Evolutionary conservation across 371 early-diverging fungal genomes (phyloP).

Genomic region (Circinella minor): DNA sequence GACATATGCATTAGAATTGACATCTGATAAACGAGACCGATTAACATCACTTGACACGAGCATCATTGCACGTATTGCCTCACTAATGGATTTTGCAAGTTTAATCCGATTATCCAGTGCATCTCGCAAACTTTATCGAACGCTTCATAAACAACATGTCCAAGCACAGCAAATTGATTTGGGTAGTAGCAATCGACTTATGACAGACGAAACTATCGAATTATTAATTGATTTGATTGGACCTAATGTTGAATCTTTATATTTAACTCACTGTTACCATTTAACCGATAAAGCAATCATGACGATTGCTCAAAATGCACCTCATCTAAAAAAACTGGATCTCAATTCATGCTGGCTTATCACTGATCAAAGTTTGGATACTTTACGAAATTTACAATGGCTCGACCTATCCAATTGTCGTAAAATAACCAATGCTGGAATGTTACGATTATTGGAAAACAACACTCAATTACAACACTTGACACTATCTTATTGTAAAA

Average conservation of each 20-base stretch:
- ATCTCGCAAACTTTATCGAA: conserved; percentile 13
- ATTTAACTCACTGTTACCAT: conserved; percentile 51
- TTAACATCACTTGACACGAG: conserved; percentile 20
- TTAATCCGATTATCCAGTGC: conserved; percentile 25
- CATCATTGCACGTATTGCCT: conserved; percentile 25
- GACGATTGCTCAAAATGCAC: conserved; percentile 33
- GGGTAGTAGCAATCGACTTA: conserved; percentile 40
- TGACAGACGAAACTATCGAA: conserved; percentile 40
- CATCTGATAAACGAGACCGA: conserved; percentile 6
- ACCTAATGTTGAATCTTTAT: conserved; percentile 26
- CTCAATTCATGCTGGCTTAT: conserved; percentile 81
- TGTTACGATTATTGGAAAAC: conserved; percentile 51
- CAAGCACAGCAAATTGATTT: conserved; percentile 39
- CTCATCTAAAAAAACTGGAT: conserved; percentile 56
- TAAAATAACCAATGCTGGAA: conserved; percentile 72
- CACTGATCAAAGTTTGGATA: conserved; percentile 66
- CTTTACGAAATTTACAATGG: conserved; percentile 12
- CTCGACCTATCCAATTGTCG: conserved; percentile 82
- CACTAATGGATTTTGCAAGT: conserved; percentile 35
- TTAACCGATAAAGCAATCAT: conserved; percentile 56
- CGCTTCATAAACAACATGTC: neutral
- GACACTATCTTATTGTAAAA: conserved; percentile 79
- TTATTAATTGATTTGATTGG: conserved; percentile 22
- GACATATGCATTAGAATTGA: neutral
- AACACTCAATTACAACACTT: conserved; percentile 40